A percentile compares a stretch with the other conserved stretches of the same genome.
Conservation (phyloP, 2,329 filamentous ascomycete species). For the Penicillium sp. region DNA sequence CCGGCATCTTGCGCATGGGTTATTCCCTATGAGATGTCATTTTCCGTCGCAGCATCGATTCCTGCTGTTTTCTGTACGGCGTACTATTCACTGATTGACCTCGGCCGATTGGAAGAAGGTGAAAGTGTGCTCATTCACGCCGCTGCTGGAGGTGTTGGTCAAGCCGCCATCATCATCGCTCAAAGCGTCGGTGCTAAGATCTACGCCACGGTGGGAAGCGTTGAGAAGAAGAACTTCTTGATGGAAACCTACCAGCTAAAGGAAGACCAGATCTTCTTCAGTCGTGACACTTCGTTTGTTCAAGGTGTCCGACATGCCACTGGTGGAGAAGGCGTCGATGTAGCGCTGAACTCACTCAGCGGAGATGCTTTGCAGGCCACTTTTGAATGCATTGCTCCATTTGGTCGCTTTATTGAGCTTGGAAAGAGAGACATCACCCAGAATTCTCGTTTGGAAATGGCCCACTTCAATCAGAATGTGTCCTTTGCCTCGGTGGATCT, state of each 20-base stretch:
- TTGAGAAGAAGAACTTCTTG: conserved; percentile 22
- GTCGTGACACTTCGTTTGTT: conserved; percentile 19
- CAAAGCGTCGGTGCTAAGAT: conserved; percentile 22
- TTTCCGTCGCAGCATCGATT: conserved; percentile 28
- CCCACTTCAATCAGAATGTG: conserved; percentile 43
- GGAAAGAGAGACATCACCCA: conserved; percentile 33
- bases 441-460: conserved; percentile 44
- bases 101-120: conserved; percentile 19
- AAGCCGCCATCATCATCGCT: conserved; percentile 25
- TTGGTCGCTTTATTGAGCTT: conserved; percentile 34
- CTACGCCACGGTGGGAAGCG: conserved; percentile 22
- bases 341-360: conserved; percentile 28
- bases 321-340: conserved; percentile 26
- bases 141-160: conserved; percentile 25
- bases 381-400: conserved; percentile 28
- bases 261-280: conserved; percentile 18
- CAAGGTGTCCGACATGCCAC: conserved; percentile 28
- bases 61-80: conserved; percentile 26
- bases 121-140: conserved; percentile 26
- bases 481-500: conserved; percentile 46
- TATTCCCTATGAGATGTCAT: conserved; percentile 31
- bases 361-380: conserved; percentile 28
- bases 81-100: conserved; percentile 25
- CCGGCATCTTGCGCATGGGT: conserved; percentile 28
- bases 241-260: conserved; percentile 15